These are phyloP conservation scores for Lepidopterella palustris DNA, from an alignment of 495 filamentous ascomycete genomes.

Conservation along the genomic window DNA sequence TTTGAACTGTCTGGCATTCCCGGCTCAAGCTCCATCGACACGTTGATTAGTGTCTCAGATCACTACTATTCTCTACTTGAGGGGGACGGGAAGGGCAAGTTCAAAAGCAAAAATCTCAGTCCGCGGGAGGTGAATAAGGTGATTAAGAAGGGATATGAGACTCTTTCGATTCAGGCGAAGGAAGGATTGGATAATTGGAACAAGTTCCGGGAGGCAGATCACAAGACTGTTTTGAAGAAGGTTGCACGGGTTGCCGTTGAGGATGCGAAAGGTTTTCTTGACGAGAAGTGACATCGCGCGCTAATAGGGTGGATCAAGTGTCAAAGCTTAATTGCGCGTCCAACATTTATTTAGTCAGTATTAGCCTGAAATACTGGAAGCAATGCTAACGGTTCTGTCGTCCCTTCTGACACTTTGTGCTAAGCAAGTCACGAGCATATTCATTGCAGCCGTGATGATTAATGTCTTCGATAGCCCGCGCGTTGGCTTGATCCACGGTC, in stretches of 20 bases:
- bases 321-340: too few species aligned
- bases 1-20: conserved; percentile 53
- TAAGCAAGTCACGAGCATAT: too few species aligned
- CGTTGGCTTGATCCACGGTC: too few species aligned
- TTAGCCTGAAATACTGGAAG: too few species aligned
- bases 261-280: conserved; percentile 49
- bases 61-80: conserved; percentile 83
- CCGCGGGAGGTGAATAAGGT: conserved; percentile 80
- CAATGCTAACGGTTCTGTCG: too few species aligned
- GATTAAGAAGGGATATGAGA: conserved; percentile 95
- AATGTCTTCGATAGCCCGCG: too few species aligned
- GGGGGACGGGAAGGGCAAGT: conserved; percentile 49
- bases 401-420: too few species aligned
- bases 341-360: too few species aligned
- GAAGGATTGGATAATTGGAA: conserved; percentile 79
- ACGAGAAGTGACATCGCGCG: background rate
- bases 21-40: conserved; percentile 63
- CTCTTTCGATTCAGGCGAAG: conserved; percentile 75
- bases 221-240: conserved; percentile 64
- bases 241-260: conserved; percentile 69
- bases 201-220: conserved; percentile 68
- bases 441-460: too few species aligned
- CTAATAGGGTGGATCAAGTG: too few species aligned
- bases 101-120: conserved; percentile 54
- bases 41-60: conserved; percentile 71